Evolutionary conservation across 2,329 filamentous ascomycete species (phyloP).

Genomic region (Cordyceps cateniannulata): DNA sequence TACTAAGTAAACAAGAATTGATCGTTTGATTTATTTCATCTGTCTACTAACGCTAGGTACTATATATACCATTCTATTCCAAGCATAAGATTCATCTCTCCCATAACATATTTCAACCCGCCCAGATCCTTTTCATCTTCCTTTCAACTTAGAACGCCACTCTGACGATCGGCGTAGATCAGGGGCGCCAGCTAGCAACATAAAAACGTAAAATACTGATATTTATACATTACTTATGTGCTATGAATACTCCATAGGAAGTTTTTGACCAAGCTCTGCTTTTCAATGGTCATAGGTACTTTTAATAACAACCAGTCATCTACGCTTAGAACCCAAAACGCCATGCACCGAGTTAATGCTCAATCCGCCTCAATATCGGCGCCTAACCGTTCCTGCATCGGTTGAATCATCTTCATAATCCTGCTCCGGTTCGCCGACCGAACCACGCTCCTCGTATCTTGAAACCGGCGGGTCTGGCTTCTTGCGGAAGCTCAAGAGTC

Average conservation of each 20-base stretch:
- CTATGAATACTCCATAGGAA: not conserved
- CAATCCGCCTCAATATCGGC: not conserved
- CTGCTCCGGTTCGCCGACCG: constrained; percentile 5
- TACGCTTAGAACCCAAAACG: constrained; percentile 4
- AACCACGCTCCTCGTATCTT: not conserved
- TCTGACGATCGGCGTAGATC: not conserved
- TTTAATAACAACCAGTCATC: not conserved
- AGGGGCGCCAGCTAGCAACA: not conserved
- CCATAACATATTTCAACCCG: too few species aligned
- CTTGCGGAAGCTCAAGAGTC: constrained; percentile 38
- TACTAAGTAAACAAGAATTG: too few species aligned
- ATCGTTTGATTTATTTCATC: too few species aligned
- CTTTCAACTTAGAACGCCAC: not conserved
- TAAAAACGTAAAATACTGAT: not conserved
- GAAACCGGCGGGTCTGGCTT: constrained; percentile 19
- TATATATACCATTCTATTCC: too few species aligned
- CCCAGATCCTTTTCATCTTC: not conserved
- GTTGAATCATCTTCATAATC: constrained; percentile 18
- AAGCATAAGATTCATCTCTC: too few species aligned
- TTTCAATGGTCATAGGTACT: not conserved
- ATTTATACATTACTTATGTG: not conserved
- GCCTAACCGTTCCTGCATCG: constrained; percentile 17
- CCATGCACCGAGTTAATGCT: not conserved
- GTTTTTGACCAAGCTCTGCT: not conserved
- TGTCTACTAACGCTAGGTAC: too few species aligned